phyloP scores from a whole-genome alignment of 2,329 filamentous ascomycete genomes.

The Metarhizium anisopliae region DNA sequence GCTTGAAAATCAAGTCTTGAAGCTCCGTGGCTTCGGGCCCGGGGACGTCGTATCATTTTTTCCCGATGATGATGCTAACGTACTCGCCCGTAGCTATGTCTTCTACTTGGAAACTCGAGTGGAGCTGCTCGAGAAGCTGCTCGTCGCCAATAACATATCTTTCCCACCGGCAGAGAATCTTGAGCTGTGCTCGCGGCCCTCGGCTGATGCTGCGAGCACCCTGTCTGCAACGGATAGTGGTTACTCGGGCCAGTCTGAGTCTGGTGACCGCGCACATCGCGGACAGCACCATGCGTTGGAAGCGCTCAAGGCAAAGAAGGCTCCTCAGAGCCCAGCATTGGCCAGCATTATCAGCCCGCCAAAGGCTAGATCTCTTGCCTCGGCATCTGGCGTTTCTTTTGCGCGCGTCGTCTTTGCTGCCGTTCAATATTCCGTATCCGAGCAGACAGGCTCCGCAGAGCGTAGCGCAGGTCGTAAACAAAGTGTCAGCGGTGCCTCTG shows the following conservation, averaged over 20 bases:
- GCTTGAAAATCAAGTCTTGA: neutral
- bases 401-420: slow-evolving; percentile 90
- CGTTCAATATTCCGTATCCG: slow-evolving; percentile 63
- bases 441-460: slow-evolving; percentile 41
- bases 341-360: slow-evolving; percentile 69
- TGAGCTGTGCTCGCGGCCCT: slow-evolving; percentile 48
- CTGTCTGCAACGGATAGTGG: slow-evolving; percentile 22
- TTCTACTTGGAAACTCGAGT: slow-evolving; percentile 88
- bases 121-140: slow-evolving; percentile 69
- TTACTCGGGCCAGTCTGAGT: slow-evolving; percentile 25
- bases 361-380: slow-evolving; percentile 73
- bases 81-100: slow-evolving; percentile 58
- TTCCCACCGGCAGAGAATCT: slow-evolving; percentile 67
- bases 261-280: slow-evolving; percentile 16
- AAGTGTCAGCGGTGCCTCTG: slow-evolving; percentile 36
- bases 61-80: neutral
- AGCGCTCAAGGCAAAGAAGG: slow-evolving; percentile 26
- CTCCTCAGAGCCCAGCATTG: slow-evolving; percentile 36
- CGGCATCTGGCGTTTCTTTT: slow-evolving; percentile 87
- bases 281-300: slow-evolving; percentile 20
- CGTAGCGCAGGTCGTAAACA: slow-evolving; percentile 15
- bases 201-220: slow-evolving; percentile 25
- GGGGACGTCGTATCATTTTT: neutral
- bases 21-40: neutral
- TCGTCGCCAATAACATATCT: slow-evolving; percentile 58